Evolutionary conservation across 2,329 filamentous ascomycete genomes (phyloP), one percentile per base, ranked within the genome.

Genomic region (Colletotrichum ledebouriae): DNA sequence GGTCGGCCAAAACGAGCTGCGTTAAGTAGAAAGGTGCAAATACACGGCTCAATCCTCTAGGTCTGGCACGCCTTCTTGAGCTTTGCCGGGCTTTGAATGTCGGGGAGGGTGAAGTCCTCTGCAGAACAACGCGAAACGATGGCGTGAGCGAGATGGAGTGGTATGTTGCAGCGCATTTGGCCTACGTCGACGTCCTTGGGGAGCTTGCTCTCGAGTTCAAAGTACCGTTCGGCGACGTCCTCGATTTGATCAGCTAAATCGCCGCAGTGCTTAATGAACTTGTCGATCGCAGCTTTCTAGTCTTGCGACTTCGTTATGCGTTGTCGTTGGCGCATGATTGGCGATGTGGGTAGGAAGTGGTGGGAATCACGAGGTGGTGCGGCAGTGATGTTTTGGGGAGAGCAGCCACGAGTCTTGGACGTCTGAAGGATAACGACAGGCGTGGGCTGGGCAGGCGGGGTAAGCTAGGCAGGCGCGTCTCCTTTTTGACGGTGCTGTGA

Each of bases 231-330:
- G 12, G 41, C 15, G 41, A 44, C 12, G 41, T 44, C 41, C 12
- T 44, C 15, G 4, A 17, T 44, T 9, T 44, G 41, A 17, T 44
- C 41, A 15, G 41, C 41, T 44, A 44, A 17, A 12, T 44, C 5
- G 41, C 41, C 15, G 17, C 15, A 44, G 41, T 44, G 41, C 41
- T 44, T 9, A 44, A 44, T 44, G 41, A 44, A 44, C 41, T 17
- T 44, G 41, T 44, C 41, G 17, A 44, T 44, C 41, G 41, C 41
- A 44, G 41, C 41, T 44, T 44, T 15, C 41, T 44, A 44, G 41
- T 44, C 41, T 44, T 15, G 12, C 41, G 41, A 44, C 41, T 15
- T 44, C 6, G 41, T 9, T 6, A 17, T 44, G 41, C 41, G 41
- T 44, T 44, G 15, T 13, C 12, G 3, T 44, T 44, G 41, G 12